Evolutionary conservation across 2,329 filamentous ascomycete species (phyloP).

Genomic region (Alternaria burnsii): DNA sequence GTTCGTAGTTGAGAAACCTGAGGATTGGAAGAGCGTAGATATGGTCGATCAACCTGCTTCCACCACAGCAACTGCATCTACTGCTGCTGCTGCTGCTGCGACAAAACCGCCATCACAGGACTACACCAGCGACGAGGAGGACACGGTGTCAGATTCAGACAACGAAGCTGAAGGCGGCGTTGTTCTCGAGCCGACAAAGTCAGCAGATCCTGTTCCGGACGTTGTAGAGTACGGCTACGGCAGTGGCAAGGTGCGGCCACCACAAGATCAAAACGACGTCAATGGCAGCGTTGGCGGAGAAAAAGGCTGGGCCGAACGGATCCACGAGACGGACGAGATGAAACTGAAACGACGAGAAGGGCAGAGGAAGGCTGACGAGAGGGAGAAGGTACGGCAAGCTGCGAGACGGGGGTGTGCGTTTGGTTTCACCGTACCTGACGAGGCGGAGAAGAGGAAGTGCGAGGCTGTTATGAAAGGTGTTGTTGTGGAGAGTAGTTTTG

Average conservation of each 20-base stretch:
- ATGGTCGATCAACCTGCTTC: conserved; percentile 49
- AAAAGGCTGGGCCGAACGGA: conserved; percentile 63
- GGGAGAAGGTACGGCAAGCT: conserved; percentile 69
- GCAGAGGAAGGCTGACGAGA: conserved; percentile 57
- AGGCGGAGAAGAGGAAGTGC: conserved; percentile 56
- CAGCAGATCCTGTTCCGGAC: conserved; percentile 14
- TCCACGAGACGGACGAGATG: conserved; percentile 62
- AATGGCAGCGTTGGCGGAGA: conserved; percentile 66
- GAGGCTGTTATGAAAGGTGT: conserved; percentile 67
- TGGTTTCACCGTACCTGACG: conserved; percentile 54
- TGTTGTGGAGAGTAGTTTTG: conserved; percentile 68
- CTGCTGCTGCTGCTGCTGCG: not conserved
- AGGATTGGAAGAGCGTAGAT: conserved; percentile 57
- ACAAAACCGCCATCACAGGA: conserved; percentile 6
- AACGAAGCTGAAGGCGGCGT: conserved; percentile 28
- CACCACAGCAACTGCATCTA: not conserved
- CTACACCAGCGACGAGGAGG: conserved; percentile 22
- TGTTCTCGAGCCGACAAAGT: conserved; percentile 15
- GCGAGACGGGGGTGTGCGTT: conserved; percentile 69
- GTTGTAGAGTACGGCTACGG: conserved; percentile 37
- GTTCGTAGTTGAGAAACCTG: conserved; percentile 48
- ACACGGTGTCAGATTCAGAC: conserved; percentile 26
- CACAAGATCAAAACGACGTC: conserved; percentile 59
- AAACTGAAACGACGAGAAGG: conserved; percentile 60
- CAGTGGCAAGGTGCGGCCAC: conserved; percentile 49